phyloP scores from a whole-genome alignment of 768 basidiomycete genomes.

The Panaeolus cyanescens region DNA sequence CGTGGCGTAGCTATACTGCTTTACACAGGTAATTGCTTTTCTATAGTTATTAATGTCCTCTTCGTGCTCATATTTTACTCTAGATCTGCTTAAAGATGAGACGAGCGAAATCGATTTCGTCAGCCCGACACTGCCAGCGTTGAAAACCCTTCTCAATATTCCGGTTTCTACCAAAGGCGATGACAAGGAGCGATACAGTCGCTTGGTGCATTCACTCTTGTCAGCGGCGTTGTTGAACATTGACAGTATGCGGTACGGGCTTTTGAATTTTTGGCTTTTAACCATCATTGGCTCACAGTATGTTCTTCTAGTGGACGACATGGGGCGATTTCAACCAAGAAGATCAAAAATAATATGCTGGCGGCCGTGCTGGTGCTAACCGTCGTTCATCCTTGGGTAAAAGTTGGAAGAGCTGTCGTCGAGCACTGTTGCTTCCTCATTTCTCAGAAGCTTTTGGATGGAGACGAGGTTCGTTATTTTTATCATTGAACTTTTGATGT shows the following conservation, averaged over 20 bases:
- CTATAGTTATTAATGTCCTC: conserved; percentile 1
- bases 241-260: conserved; percentile 85
- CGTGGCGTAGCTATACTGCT: conserved; percentile 78
- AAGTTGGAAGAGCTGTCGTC: conserved; percentile 71
- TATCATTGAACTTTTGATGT: neutral
- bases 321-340: conserved; percentile 74
- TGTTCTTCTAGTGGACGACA: conserved; percentile 64
- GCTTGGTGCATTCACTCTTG: conserved; percentile 76
- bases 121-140: conserved; percentile 75
- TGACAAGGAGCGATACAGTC: conserved; percentile 54
- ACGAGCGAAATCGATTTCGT: conserved; percentile 76
- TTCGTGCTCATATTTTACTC: too few species aligned
- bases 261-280: neutral
- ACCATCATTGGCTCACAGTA: neutral
- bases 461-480: conserved; percentile 55
- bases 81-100: conserved; percentile 88
- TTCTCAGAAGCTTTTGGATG: conserved; percentile 74
- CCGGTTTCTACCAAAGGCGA: conserved; percentile 40
- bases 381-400: conserved; percentile 64
- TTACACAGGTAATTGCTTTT: conserved; percentile 62
- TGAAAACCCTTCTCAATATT: conserved; percentile 73
- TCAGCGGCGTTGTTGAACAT: conserved; percentile 84
- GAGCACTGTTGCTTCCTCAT: conserved; percentile 88
- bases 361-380: conserved; percentile 86
- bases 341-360: conserved; percentile 89